These are phyloP conservation scores for Rhodotorula babjevae DNA, from an alignment of 768 basidiomycete species.

Conservation along the genomic window DNA sequence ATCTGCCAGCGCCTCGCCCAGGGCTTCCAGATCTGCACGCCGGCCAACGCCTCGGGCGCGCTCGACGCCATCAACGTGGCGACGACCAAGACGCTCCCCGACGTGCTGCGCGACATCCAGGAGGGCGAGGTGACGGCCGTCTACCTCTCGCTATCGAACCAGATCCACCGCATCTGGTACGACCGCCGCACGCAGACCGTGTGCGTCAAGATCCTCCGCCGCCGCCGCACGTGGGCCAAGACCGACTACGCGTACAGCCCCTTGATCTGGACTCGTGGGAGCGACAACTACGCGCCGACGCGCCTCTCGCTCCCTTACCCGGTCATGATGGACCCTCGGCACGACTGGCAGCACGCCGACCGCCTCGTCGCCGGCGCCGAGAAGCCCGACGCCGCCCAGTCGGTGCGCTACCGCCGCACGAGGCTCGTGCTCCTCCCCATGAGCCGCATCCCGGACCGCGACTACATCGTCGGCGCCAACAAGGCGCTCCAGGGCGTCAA, in stretches of 20 bases:
- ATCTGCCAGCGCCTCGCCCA: slow-evolving; percentile 84
- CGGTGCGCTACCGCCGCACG: slow-evolving; percentile 87
- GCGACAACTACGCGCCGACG: slow-evolving; percentile 10
- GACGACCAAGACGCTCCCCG: slow-evolving; percentile 41
- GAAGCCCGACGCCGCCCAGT: slow-evolving; percentile 68
- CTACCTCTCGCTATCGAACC: slow-evolving; percentile 89
- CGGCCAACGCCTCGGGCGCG: slow-evolving; percentile 58
- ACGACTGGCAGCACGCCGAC: slow-evolving; percentile 46
- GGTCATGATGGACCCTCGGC: slow-evolving; percentile 33
- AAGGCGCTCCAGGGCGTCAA: slow-evolving; percentile 42
- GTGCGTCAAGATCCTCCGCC: slow-evolving; percentile 77
- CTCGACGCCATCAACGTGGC: slow-evolving; percentile 24
- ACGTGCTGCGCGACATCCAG: slow-evolving; percentile 44
- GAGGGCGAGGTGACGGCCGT: slow-evolving; percentile 58
- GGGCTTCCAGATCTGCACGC: slow-evolving; percentile 82
- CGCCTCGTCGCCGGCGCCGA: slow-evolving; percentile 52
- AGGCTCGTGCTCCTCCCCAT: slow-evolving; percentile 89
- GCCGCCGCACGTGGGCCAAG: slow-evolving; percentile 55
- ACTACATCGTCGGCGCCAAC: slow-evolving; percentile 47
- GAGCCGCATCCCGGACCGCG: slow-evolving; percentile 56
- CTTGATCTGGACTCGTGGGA: slow-evolving; percentile 67
- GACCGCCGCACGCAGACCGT: slow-evolving; percentile 71
- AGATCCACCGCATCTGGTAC: slow-evolving; percentile 87
- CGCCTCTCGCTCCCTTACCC: slow-evolving; percentile 36
- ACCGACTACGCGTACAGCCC: slow-evolving; percentile 72